A percentile compares a stretch with the other conserved stretches of the same genome.
Evolutionary conservation across 176 grass and related monocot species (phyloP).

Genomic region (Oryza brachyantha): DNA sequence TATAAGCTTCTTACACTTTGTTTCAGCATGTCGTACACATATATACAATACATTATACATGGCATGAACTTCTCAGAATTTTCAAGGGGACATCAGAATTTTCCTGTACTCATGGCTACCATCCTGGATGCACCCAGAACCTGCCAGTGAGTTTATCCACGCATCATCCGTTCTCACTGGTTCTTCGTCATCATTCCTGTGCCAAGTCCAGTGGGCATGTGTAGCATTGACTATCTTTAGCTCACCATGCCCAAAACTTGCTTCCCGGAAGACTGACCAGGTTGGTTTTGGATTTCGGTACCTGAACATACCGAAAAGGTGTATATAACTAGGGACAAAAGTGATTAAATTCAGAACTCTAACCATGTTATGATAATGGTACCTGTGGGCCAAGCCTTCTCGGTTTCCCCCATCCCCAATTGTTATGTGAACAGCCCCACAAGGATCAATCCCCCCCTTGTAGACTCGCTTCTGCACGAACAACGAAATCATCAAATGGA

Average conservation of each 20-base stretch:
- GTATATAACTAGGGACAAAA: neutral
- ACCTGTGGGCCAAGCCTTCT: conserved; percentile 88
- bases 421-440: conserved; percentile 85
- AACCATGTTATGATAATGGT: neutral
- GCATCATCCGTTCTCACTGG: conserved; percentile 68
- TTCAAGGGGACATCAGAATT: conserved; percentile 71
- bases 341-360: neutral
- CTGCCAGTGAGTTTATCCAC: conserved; percentile 80
- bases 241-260: conserved; percentile 92
- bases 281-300: conserved; percentile 70
- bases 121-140: conserved; percentile 47
- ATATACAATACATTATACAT: conserved; percentile 34
- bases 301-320: conserved; percentile 29
- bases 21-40: conserved; percentile 12
- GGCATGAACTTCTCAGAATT: neutral
- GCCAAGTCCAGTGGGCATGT: conserved; percentile 93
- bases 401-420: conserved; percentile 95
- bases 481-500: conserved; percentile 4
- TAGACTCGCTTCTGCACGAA: conserved; percentile 58
- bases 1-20: neutral
- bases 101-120: conserved; percentile 44
- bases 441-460: conserved; percentile 57
- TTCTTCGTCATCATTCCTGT: conserved; percentile 86
- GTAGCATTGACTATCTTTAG: conserved; percentile 71
- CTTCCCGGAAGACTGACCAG: conserved; percentile 97